Percentiles rank a stretch among this genome's conserved stretches.
Evolutionary conservation across 257 asterid genomes (phyloP).

Genomic region (Nicotiana attenuata): DNA sequence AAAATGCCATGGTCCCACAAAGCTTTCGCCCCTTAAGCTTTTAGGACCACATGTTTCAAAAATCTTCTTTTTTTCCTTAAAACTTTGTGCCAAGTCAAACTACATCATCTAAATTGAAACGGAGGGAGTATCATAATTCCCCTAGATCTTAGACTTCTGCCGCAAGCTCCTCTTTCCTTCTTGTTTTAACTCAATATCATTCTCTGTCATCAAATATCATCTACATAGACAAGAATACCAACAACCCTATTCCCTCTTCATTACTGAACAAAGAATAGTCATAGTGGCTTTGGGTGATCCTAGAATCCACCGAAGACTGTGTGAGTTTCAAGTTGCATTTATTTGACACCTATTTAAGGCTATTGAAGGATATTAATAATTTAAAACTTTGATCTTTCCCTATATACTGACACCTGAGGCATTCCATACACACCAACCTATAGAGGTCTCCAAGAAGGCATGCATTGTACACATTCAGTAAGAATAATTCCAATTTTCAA

Average conservation of each 20-base stretch:
- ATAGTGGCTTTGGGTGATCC: not conserved
- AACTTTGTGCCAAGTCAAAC: too few relatives aligned
- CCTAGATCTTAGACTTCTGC: not conserved
- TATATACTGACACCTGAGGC: not conserved
- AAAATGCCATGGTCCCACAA: too few relatives aligned
- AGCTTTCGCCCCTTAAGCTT: too few relatives aligned
- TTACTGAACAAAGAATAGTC: not conserved
- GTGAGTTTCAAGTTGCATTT: not conserved
- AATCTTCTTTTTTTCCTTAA: too few relatives aligned
- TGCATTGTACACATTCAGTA: not conserved
- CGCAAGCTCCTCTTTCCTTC: not conserved
- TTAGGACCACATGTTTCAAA: too few relatives aligned
- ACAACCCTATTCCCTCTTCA: not conserved
- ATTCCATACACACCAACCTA: not conserved
- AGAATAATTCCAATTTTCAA: not conserved
- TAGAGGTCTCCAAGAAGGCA: not conserved
- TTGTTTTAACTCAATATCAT: not conserved
- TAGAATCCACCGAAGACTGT: not conserved
- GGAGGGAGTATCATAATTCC: not conserved
- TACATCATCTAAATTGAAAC: too few relatives aligned
- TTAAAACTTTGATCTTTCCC: not conserved
- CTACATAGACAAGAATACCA: not conserved
- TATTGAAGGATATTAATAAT: too few relatives aligned
- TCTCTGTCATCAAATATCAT: not conserved
- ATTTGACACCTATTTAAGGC: not conserved